These are phyloP conservation scores for Flaveria floridana DNA, from an alignment of 140 eudicot species.

Conservation along the genomic window DNA sequence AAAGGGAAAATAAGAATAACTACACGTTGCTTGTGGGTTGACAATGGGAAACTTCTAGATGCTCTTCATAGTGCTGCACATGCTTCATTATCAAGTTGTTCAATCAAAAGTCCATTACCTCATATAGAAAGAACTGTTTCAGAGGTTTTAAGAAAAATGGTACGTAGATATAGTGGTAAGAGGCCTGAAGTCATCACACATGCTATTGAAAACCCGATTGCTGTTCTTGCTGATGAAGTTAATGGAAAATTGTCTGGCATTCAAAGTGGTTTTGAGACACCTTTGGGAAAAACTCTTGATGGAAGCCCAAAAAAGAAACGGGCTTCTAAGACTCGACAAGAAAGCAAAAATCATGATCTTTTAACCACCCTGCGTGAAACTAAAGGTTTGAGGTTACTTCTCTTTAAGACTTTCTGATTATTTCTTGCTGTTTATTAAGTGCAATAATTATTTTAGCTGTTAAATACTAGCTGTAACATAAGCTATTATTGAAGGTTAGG, in stretches of 20 bases:
- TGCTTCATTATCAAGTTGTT: conserved; percentile 90
- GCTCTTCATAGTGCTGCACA: conserved; percentile 96
- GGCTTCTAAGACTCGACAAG: conserved; percentile 42
- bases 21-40: conserved; percentile 96
- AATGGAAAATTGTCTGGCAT: conserved; percentile 56
- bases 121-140: conserved; percentile 90
- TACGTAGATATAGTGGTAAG: conserved; percentile 86
- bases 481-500: not conserved
- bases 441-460: not conserved
- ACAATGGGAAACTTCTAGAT: conserved; percentile 89
- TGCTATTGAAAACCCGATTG: conserved; percentile 86
- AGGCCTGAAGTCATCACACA: conserved; percentile 90
- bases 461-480: not conserved
- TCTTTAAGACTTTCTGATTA: not conserved
- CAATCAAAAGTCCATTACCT: conserved; percentile 72
- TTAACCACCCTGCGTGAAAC: conserved; percentile 22
- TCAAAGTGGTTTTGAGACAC: conserved; percentile 40
- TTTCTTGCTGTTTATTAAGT: conserved; percentile 4
- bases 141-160: conserved; percentile 89
- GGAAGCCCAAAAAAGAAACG: conserved; percentile 43
- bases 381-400: conserved; percentile 42
- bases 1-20: conserved; percentile 92
- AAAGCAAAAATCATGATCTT: conserved; percentile 28
- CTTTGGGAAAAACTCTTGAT: conserved; percentile 47
- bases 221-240: conserved; percentile 78